Percentiles rank a stretch among this genome's conserved stretches.
These are phyloP conservation scores for Leucocoprinus sp. DNA, from an alignment of 768 basidiomycete genomes.

Conservation along the genomic window DNA sequence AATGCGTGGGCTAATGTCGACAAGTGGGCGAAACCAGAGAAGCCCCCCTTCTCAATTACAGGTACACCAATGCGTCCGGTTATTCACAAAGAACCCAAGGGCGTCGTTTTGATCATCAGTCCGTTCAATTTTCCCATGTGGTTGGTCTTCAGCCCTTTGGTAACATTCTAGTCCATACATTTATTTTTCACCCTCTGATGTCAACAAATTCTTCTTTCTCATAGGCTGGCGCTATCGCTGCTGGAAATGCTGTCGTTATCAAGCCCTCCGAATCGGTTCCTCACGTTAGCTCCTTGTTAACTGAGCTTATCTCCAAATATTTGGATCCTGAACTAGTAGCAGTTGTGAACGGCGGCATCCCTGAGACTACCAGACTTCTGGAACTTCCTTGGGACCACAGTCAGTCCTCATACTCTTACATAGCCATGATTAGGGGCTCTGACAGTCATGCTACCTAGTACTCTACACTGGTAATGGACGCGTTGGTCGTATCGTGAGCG, in stretches of 20 bases:
- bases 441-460: constrained; percentile 26
- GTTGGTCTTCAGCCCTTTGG: constrained; percentile 50
- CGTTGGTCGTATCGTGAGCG: constrained; percentile 59
- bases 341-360: constrained; percentile 60
- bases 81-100: constrained; percentile 71
- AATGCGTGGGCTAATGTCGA: constrained; percentile 54
- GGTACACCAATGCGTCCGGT: constrained; percentile 54
- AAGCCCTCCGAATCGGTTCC: constrained; percentile 74
- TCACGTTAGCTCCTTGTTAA: constrained; percentile 45
- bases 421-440: not conserved
- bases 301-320: constrained; percentile 68
- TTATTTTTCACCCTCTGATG: not conserved
- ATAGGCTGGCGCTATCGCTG: constrained; percentile 66
- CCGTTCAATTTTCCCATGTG: constrained; percentile 75
- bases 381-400: constrained; percentile 4
- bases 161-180: constrained; percentile 21
- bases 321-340: constrained; percentile 58
- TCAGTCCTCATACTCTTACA: not conserved
- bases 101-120: constrained; percentile 57
- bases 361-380: constrained; percentile 47
- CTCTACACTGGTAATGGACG: constrained; percentile 59
- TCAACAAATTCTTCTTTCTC: not conserved
- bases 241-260: constrained; percentile 62
- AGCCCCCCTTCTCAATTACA: constrained; percentile 44
- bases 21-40: constrained; percentile 66